Evolutionary conservation across 495 filamentous ascomycete genomes (phyloP), one percentile per base, ranked within the genome.

Genomic region (Penicillium turbatum): DNA sequence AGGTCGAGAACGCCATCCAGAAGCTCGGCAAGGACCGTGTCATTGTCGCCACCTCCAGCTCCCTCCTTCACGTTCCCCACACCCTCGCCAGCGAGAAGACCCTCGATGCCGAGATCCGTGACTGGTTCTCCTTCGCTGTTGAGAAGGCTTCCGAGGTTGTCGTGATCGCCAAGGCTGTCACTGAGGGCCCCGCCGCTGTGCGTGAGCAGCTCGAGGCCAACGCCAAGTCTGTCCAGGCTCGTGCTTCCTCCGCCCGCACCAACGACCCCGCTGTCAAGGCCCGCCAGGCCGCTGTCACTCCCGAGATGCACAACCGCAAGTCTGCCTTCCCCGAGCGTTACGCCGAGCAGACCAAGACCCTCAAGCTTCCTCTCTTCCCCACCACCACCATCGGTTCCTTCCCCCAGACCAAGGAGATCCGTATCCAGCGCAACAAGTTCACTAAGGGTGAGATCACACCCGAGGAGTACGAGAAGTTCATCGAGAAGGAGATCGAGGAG

Each of bases 381-480:
- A 98, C 93, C 68, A 98, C 93, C 71, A 97, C 93, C 68, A 98
- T 98, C 56, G 93, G 93, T 52, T 96, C 91, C 52, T 98, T 98
- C 88, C 93, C 93, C 59, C 95, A 98, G 81, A 98, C 93, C 69
- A 89, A 89, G 81, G 89, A 96, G 74, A 98, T 98, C 76, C 90
- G 93, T 77, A 76, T 96, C 59, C 85, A 90, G 72, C 85, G 93
- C 55, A 95, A 93, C 81, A 93, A 91, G 82, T 91, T 96, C 81
- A 92, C 89, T 80, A 98, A 98, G 83, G 88, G 87, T 60, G 92
- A 97, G 70, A 97, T 97, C 75, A 88, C 84, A 43, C 80, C 86
- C 52, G 81, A 87, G 64, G 76, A 97, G 79, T 98, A 98, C 72
- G 95, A 97, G 72, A 85, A 87, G 65, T 98, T 97, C 82, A 98